phyloP scores from a whole-genome alignment of 306 rosid genomes.

The Cicer cuneatum region DNA sequence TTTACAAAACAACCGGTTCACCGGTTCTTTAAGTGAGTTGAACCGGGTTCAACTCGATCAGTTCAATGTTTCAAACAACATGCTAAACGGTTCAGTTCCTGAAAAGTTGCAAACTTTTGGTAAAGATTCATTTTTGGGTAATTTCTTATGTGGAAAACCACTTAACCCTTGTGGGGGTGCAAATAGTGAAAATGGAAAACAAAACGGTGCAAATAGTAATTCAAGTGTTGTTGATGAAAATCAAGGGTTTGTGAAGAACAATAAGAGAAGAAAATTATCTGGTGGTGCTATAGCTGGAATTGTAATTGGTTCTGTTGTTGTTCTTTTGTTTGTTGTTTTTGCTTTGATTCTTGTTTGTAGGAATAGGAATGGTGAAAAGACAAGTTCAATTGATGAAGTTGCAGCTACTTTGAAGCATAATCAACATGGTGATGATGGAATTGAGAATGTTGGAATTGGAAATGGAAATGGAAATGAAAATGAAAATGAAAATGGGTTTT shows the following conservation, averaged over 20 bases:
- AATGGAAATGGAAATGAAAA: slow-evolving; percentile 23
- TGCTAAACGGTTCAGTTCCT: slow-evolving; percentile 64
- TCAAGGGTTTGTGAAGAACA: slow-evolving; percentile 28
- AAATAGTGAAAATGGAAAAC: slow-evolving; percentile 18
- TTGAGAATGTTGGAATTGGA: slow-evolving; percentile 54
- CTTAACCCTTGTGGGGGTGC: slow-evolving; percentile 52
- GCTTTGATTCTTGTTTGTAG: slow-evolving; percentile 55
- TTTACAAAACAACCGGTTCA: slow-evolving; percentile 56
- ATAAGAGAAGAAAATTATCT: slow-evolving; percentile 51
- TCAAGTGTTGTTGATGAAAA: slow-evolving; percentile 41
- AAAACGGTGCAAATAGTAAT: slow-evolving; percentile 17
- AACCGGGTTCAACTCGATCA: slow-evolving; percentile 48
- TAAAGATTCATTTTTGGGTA: slow-evolving; percentile 58
- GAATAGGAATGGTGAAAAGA: slow-evolving; percentile 53
- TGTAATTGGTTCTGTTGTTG: slow-evolving; percentile 60
- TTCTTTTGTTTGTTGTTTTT: slow-evolving; percentile 54
- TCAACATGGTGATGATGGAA: slow-evolving; percentile 39
- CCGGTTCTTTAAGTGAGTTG: slow-evolving; percentile 52
- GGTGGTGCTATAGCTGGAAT: slow-evolving; percentile 71
- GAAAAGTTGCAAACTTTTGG: slow-evolving; percentile 50
- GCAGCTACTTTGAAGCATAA: slow-evolving; percentile 42
- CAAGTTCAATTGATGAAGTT: slow-evolving; percentile 50
- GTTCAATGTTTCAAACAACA: slow-evolving; percentile 64
- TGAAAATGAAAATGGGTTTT: slow-evolving; percentile 45
- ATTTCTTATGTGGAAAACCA: slow-evolving; percentile 62